phyloP scores from a whole-genome alignment of 805 yeast genomes.

The Wickerhamomyces hampshirensis region DNA sequence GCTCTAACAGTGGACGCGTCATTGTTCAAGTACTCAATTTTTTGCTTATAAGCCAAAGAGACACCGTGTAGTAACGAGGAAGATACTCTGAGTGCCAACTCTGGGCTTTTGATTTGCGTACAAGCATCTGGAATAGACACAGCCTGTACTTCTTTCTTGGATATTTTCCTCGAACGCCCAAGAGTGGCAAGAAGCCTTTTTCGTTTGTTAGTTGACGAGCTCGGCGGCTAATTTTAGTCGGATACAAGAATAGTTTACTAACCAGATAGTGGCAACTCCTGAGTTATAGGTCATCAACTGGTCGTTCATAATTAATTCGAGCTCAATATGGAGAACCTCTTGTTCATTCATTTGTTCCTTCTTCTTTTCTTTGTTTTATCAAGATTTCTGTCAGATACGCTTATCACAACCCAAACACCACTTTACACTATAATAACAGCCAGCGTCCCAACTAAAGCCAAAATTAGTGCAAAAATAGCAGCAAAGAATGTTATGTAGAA shows the following conservation, averaged over 20 bases:
- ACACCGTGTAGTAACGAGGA: slow-evolving; percentile 43
- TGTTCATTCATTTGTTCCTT: not conserved
- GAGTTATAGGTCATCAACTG: slow-evolving; percentile 17
- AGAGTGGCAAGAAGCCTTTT: slow-evolving; percentile 35
- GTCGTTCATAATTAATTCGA: not conserved
- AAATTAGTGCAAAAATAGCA: slow-evolving; percentile 4
- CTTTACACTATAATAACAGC: slow-evolving; percentile 21
- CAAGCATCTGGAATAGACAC: slow-evolving; percentile 43
- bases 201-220: slow-evolving; percentile 1
- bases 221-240: slow-evolving; percentile 1
- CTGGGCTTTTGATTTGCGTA: slow-evolving; percentile 21
- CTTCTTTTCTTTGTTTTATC: no score
- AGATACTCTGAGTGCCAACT: slow-evolving; percentile 28
- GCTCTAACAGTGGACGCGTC: slow-evolving; percentile 21
- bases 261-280: slow-evolving; percentile 29
- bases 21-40: slow-evolving; percentile 39
- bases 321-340: not conserved
- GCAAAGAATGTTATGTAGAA: slow-evolving; percentile 12
- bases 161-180: slow-evolving; percentile 29
- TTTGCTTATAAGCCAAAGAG: slow-evolving; percentile 41
- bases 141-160: slow-evolving; percentile 30
- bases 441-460: slow-evolving; percentile 22
- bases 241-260: slow-evolving; percentile 6
- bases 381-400: no score
- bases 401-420: no score